Evolutionary conservation across 2,329 filamentous ascomycete genomes (phyloP).

Genomic region (Colletotrichum lentis): DNA sequence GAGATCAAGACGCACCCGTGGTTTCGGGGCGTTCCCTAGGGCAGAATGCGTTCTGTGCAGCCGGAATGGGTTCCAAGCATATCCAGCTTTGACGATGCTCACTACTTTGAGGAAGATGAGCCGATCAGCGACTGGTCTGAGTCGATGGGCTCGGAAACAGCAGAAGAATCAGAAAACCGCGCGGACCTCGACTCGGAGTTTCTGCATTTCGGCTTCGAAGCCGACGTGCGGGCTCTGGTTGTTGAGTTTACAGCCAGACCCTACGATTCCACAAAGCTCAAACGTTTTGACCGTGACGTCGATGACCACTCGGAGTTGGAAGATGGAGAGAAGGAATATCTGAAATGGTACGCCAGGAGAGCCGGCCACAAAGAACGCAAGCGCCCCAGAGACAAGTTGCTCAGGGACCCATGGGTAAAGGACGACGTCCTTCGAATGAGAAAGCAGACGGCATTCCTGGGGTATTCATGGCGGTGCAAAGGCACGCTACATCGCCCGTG

Average conservation of each 20-base stretch:
- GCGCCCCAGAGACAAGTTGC: slow-evolving; percentile 81
- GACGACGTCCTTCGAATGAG: slow-evolving; percentile 78
- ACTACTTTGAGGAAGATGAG: slow-evolving; percentile 88
- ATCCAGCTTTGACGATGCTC: slow-evolving; percentile 73
- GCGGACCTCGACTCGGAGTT: slow-evolving; percentile 8
- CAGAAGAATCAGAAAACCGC: neutral
- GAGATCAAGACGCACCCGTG: slow-evolving; percentile 91
- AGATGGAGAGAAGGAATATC: slow-evolving; percentile 50
- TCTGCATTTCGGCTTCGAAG: neutral
- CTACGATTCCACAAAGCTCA: slow-evolving; percentile 58
- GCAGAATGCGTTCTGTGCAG: slow-evolving; percentile 70
- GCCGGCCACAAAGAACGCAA: slow-evolving; percentile 74
- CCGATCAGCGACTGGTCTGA: slow-evolving; percentile 71
- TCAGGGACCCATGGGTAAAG: slow-evolving; percentile 75
- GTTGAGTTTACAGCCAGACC: slow-evolving; percentile 56
- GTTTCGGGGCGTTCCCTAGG: slow-evolving; percentile 83
- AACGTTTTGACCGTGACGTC: slow-evolving; percentile 59
- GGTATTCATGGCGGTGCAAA: slow-evolving; percentile 83
- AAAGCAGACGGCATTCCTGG: slow-evolving; percentile 84
- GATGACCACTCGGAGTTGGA: slow-evolving; percentile 50
- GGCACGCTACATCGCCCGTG: slow-evolving; percentile 37
- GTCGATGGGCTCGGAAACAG: slow-evolving; percentile 45
- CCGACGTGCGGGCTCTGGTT: slow-evolving; percentile 1
- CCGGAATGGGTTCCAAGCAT: slow-evolving; percentile 86
- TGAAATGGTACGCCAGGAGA: slow-evolving; percentile 61